Conservation (phyloP, 2,329 filamentous ascomycete species). For the Curvularia sp. region DNA sequence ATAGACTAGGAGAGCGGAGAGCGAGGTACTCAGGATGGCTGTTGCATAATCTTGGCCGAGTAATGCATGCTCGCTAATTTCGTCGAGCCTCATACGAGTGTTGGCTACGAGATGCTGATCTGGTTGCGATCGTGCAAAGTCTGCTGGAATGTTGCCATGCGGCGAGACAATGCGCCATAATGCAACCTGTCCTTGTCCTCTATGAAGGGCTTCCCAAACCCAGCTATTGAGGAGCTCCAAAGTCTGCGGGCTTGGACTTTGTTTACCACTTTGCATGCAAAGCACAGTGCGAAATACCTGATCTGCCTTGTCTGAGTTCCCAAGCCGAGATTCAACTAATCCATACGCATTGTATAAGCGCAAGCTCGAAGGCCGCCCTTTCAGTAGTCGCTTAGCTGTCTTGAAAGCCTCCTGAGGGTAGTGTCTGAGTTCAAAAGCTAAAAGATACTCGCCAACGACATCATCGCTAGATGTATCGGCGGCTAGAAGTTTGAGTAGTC, state of each 20-base stretch:
- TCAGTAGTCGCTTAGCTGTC: conserved; percentile 75
- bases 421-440: conserved; percentile 70
- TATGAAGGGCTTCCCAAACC: conserved; percentile 70
- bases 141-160: conserved; percentile 19
- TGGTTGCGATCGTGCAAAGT: conserved; percentile 11
- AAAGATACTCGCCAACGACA: conserved; percentile 69
- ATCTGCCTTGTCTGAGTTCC: conserved; percentile 64
- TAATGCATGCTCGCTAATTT: conserved; percentile 61
- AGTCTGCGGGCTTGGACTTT: conserved; percentile 59
- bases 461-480: conserved; percentile 46
- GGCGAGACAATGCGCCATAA: conserved; percentile 46
- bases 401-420: conserved; percentile 67
- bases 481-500: conserved; percentile 65
- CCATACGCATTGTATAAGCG: conserved; percentile 81
- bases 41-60: conserved; percentile 50
- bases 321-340: conserved; percentile 69
- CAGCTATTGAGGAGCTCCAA: conserved; percentile 62
- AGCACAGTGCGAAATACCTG: conserved; percentile 73
- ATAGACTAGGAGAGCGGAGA: conserved; percentile 72
- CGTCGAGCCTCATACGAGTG: conserved; percentile 23
- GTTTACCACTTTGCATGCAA: conserved; percentile 59
- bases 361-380: conserved; percentile 67
- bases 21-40: conserved; percentile 66
- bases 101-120: conserved; percentile 21
- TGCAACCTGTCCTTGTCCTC: conserved; percentile 45